Conservation (phyloP, 2,329 filamentous ascomycete genomes). For the Aureobasidium sp. region DNA sequence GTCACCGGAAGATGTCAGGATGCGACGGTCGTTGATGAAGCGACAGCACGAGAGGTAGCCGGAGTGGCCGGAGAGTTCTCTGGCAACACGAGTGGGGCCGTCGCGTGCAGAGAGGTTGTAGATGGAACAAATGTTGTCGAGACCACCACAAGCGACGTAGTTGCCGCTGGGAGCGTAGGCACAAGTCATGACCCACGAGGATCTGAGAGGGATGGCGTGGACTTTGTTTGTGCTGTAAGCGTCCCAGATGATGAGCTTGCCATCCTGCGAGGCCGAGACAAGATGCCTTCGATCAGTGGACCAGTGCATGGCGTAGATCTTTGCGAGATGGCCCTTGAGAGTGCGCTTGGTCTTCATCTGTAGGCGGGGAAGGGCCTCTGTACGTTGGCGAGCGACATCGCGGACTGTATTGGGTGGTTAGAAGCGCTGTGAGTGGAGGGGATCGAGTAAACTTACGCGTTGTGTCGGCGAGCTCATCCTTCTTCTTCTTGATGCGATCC, state of each 20-base stretch:
- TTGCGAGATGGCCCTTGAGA: slow-evolving; percentile 93
- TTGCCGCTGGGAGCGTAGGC: slow-evolving; percentile 97
- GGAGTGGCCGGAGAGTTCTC: slow-evolving; percentile 92
- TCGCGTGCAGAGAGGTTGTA: slow-evolving; percentile 97
- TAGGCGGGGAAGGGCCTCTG: slow-evolving; percentile 86
- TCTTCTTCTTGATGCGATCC: slow-evolving; percentile 98
- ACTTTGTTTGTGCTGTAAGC: slow-evolving; percentile 99
- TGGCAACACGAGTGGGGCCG: slow-evolving; percentile 91
- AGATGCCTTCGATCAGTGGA: slow-evolving; percentile 95
- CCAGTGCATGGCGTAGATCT: slow-evolving; percentile 99
- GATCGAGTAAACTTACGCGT: slow-evolving; percentile 64
- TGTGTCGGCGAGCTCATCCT: slow-evolving; percentile 97
- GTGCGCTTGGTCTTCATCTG: slow-evolving; percentile 97
- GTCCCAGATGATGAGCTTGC: slow-evolving; percentile 99
- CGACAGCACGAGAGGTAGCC: slow-evolving; percentile 97
- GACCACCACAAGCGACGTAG: slow-evolving; percentile 95
- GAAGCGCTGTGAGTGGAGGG: neutral
- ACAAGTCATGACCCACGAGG: slow-evolving; percentile 99
- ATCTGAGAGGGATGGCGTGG: slow-evolving; percentile 92
- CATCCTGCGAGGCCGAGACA: slow-evolving; percentile 95
- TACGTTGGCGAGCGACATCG: slow-evolving; percentile 84
- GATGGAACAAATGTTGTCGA: slow-evolving; percentile 99
- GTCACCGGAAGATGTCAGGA: slow-evolving; percentile 94
- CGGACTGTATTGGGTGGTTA: slow-evolving; percentile 54
- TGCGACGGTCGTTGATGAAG: slow-evolving; percentile 97